Evolutionary conservation across 2,329 filamentous ascomycete genomes (phyloP).

Genomic region (Pseudogymnoascus sp.): DNA sequence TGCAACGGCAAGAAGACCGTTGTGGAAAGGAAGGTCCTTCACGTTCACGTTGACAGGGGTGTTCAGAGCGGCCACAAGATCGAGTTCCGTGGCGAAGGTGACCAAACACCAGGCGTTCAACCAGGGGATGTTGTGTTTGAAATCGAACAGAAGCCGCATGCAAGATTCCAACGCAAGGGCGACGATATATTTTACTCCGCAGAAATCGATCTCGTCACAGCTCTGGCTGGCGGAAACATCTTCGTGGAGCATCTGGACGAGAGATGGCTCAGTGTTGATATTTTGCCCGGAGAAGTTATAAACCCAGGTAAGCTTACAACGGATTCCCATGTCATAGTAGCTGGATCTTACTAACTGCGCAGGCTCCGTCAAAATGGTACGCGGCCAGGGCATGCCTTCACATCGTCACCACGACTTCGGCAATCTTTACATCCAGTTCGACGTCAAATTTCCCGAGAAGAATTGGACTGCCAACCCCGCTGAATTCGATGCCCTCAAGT

Average conservation of each 20-base stretch:
- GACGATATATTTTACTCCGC: conserved; percentile 94
- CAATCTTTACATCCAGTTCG: conserved; percentile 95
- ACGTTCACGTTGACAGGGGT: conserved; percentile 94
- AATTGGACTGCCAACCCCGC: conserved; percentile 56
- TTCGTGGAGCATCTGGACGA: conserved; percentile 96
- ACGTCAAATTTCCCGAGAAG: conserved; percentile 90
- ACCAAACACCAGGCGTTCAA: conserved; percentile 86
- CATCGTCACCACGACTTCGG: conserved; percentile 89
- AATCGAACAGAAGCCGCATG: conserved; percentile 98
- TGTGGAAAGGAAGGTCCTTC: conserved; percentile 94
- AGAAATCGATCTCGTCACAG: conserved; percentile 92
- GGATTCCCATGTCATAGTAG: conserved; percentile 4
- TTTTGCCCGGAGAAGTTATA: conserved; percentile 90
- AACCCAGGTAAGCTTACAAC: conserved; percentile 62
- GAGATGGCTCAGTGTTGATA: conserved; percentile 88
- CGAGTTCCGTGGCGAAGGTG: conserved; percentile 93
- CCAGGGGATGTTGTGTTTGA: conserved; percentile 97
- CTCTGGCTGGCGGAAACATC: conserved; percentile 82
- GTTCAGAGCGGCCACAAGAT: conserved; percentile 92
- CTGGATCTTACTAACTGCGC: conserved; percentile 18
- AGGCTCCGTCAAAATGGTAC: conserved; percentile 90
- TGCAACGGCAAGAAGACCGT: conserved; percentile 97
- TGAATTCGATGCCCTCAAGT: conserved; percentile 71
- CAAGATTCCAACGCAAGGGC: conserved; percentile 89
- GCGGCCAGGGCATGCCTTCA: conserved; percentile 96